phyloP scores from a whole-genome alignment of 2,329 filamentous ascomycete species.

The Dactylellina haptotyla region DNA sequence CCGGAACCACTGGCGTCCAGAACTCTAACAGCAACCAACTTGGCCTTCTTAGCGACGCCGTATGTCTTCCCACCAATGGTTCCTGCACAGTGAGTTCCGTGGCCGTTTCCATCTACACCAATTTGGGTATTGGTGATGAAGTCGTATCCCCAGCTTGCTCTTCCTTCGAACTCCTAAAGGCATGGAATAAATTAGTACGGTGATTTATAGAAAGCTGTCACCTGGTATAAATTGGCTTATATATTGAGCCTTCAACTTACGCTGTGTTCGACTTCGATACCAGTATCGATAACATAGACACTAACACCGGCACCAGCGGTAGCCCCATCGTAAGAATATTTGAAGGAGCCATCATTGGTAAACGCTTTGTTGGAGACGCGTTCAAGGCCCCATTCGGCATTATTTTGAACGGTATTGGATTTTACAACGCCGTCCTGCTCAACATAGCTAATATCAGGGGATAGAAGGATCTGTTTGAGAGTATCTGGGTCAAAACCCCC shows the following conservation, averaged over 20 bases:
- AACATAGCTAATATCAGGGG: constrained; percentile 53
- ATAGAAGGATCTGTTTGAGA: constrained; percentile 49
- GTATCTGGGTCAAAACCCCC: constrained; percentile 49
- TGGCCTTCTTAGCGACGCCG: constrained; percentile 65
- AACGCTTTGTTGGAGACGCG: constrained; percentile 58
- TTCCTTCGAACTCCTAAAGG: constrained; percentile 23
- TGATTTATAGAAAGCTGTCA: too few species aligned
- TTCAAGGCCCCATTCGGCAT: constrained; percentile 57
- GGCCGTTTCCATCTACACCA: constrained; percentile 64
- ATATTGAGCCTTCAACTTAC: too few species aligned
- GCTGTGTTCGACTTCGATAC: constrained; percentile 59
- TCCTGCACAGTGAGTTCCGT: constrained; percentile 57
- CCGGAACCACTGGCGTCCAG: constrained; percentile 61
- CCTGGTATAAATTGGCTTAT: too few species aligned
- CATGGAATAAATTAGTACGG: too few species aligned
- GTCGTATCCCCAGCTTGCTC: constrained; percentile 56
- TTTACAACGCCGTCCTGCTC: constrained; percentile 52
- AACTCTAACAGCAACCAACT: constrained; percentile 64
- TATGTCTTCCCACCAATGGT: constrained; percentile 59
- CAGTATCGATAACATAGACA: constrained; percentile 65
- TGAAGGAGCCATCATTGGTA: constrained; percentile 56
- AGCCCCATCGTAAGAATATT: constrained; percentile 58
- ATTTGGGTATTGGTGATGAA: constrained; percentile 57
- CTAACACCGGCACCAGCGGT: constrained; percentile 62
- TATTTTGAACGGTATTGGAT: constrained; percentile 23